Evolutionary conservation across 441 rosid genomes (phyloP), one percentile per base, ranked within the genome.

Genomic region (Sinapis alba): DNA sequence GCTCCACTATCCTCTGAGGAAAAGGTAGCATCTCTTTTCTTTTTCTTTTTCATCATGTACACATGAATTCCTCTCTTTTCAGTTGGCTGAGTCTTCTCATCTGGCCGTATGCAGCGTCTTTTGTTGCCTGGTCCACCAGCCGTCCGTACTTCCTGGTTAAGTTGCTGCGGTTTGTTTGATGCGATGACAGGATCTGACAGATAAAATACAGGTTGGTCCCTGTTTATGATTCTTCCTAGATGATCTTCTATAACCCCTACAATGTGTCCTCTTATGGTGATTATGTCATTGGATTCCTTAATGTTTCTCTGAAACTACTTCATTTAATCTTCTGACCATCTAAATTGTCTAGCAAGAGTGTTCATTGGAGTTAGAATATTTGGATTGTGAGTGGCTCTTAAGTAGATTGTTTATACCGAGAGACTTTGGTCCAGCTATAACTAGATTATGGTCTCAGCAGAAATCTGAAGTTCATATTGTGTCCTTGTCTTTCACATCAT

Each of bases 161-260:
- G 86, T 81, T 94, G 99, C 84, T 94, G 97, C 11, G 99, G 99
- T 65, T 80, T 94, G 84, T 86, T 90, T 80, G 97, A 94, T 62
- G 82, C 73, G 24, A 68, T 89, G 75, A 59, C 84, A 15, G 90
- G 96, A 45, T 84, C 96, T 26, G 62, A 75, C 47, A 74, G 90
- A 88, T 94, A 74, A 83, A 24, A 4, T 4, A 24, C 26, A 24
- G 2, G 26, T 24, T 24, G 3, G 26, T 43, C 58, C 11, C 65
- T 66, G 36, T 4, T 74, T 66, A 43, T 65, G 24, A 5, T 30
- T 28, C 51, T 23, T 58, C 50, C 69, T 41, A 27, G 45, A 12
- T 43, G 45, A 60, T 50, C 28, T 45, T 62, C 11, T 3, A 0
- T 43, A n/a, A 11, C 41, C 13, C 41, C 13, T 34, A 30, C 7